phyloP scores from a whole-genome alignment of 164 flowering plant species.

The Nymphaea thermarum region DNA sequence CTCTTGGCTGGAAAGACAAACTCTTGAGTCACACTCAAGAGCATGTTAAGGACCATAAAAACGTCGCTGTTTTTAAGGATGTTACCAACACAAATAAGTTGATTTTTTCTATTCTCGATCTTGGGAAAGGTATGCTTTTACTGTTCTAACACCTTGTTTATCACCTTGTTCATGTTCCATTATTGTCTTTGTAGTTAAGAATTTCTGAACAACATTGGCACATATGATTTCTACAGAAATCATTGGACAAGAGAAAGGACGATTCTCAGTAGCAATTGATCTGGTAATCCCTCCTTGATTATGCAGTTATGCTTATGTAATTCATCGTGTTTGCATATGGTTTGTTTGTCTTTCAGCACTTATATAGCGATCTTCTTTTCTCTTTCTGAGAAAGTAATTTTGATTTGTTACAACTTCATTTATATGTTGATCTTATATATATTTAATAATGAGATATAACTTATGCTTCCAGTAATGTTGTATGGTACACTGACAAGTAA shows the following conservation, averaged over 20 bases:
- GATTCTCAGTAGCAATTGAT: constrained; percentile 78
- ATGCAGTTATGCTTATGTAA: neutral
- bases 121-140: constrained; percentile 54
- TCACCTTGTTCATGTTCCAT: neutral
- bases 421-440: neutral
- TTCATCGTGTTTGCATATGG: neutral
- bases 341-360: neutral
- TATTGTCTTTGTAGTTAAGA: neutral
- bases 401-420: neutral
- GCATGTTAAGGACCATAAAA: constrained; percentile 3
- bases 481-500: too few species aligned
- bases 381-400: neutral
- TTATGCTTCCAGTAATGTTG: too few species aligned
- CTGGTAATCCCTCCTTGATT: constrained; percentile 32
- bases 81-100: constrained; percentile 52
- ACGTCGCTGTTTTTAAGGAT: constrained; percentile 26
- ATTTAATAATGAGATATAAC: too few species aligned
- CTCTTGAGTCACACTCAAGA: constrained; percentile 9
- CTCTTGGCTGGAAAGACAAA: constrained; percentile 78
- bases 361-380: neutral
- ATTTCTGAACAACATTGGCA: neutral
- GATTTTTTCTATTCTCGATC: constrained; percentile 32
- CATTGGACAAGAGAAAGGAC: constrained; percentile 43
- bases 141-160: neutral
- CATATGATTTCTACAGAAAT: constrained; percentile 31